Evolutionary conservation across 345 rosid genomes (phyloP).

Genomic region (Geranium rotundifolium): DNA sequence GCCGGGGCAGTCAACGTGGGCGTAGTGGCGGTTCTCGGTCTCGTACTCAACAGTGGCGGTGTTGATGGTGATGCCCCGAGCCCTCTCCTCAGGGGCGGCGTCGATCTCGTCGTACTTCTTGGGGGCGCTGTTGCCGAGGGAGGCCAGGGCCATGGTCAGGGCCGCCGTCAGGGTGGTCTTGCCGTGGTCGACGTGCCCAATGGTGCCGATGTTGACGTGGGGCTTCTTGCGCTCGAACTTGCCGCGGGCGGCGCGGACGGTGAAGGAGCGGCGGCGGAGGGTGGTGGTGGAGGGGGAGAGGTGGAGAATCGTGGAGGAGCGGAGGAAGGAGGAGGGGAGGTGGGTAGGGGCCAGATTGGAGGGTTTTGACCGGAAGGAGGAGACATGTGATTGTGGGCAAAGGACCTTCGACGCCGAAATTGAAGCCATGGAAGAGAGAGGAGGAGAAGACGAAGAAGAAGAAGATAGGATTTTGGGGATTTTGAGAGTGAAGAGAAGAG

Average conservation of each 20-base stretch:
- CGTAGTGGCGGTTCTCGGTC: constrained; percentile 81
- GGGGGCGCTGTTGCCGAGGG: constrained; percentile 54
- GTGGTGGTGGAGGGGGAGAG: constrained; percentile 12
- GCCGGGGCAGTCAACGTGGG: constrained; percentile 89
- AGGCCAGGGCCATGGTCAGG: constrained; percentile 82
- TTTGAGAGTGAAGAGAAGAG: background rate
- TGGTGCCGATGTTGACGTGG: constrained; percentile 83
- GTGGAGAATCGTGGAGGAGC: constrained; percentile 30
- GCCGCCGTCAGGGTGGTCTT: constrained; percentile 86
- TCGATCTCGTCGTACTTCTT: constrained; percentile 90
- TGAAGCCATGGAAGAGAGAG: background rate
- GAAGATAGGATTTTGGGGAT: background rate
- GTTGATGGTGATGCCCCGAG: constrained; percentile 86
- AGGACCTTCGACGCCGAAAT: constrained; percentile 11
- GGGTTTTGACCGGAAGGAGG: constrained; percentile 21
- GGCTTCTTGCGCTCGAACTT: constrained; percentile 95
- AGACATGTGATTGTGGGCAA: constrained; percentile 14
- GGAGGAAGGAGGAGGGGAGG: constrained; percentile 57
- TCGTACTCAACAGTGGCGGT: constrained; percentile 92
- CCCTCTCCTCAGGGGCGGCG: constrained; percentile 90
- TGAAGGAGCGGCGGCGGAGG: constrained; percentile 28
- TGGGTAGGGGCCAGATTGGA: constrained; percentile 25
- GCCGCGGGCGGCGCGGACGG: constrained; percentile 76
- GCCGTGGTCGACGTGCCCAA: constrained; percentile 96
- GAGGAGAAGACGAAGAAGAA: background rate